These are phyloP conservation scores for Tetrahymena borealis DNA, from an alignment of 73 alveolate species.

Conservation along the genomic window DNA sequence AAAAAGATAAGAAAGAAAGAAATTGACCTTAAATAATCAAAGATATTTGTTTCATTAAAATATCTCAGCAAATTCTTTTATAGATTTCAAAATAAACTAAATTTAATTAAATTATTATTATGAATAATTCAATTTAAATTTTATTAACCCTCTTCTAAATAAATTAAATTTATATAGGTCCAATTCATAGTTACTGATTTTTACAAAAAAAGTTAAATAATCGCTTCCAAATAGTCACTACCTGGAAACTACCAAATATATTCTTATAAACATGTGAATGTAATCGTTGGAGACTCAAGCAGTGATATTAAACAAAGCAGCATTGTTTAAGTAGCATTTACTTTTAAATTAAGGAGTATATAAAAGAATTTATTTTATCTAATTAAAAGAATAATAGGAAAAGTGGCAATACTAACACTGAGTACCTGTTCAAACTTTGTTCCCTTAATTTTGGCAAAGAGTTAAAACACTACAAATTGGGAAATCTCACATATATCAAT, in stretches of 20 bases:
- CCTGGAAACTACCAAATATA: background rate
- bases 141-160: too few species aligned
- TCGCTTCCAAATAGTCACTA: background rate
- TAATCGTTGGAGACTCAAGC: background rate
- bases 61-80: too few species aligned
- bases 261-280: background rate
- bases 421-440: background rate
- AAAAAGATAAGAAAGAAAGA: too few species aligned
- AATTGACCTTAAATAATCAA: too few species aligned
- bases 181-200: background rate
- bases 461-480: background rate
- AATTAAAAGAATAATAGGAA: background rate
- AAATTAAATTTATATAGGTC: background rate
- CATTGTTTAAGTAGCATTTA: background rate
- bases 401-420: background rate
- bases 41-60: too few species aligned
- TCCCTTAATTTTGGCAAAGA: background rate
- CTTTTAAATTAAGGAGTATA: background rate
- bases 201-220: background rate
- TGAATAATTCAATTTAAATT: too few species aligned
- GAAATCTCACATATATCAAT: background rate
- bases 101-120: too few species aligned
- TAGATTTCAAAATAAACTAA: too few species aligned
- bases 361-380: background rate
- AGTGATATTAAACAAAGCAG: background rate